Conservation (phyloP, 352 stramenopile species). For the Globisporangium viniferum region DNA sequence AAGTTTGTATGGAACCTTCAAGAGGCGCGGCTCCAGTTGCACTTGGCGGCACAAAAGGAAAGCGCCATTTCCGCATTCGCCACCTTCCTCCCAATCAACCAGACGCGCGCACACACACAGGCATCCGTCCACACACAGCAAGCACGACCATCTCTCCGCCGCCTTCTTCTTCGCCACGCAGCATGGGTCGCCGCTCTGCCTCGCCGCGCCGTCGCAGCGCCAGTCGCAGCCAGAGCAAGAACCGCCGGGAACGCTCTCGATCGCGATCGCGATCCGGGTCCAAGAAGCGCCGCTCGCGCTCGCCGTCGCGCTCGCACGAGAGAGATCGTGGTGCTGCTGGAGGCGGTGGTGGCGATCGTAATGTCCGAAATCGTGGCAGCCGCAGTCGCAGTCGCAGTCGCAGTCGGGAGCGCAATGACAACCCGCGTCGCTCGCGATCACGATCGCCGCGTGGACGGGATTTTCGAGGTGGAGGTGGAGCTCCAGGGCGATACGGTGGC, state of each 20-base stretch:
- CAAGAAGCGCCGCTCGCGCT: constrained; percentile 21
- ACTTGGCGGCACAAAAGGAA: not conserved
- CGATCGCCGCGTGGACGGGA: constrained; percentile 23
- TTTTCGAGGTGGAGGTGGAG: not conserved
- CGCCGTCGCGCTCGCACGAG: constrained; percentile 35
- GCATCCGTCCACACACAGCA: not conserved
- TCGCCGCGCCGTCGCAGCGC: constrained; percentile 43
- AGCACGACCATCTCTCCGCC: not conserved
- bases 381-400: constrained; percentile 19
- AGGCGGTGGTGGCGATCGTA: not conserved
- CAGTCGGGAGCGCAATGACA: constrained; percentile 18
- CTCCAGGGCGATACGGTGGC: constrained; percentile 6
- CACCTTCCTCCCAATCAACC: not conserved
- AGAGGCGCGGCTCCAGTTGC: not conserved
- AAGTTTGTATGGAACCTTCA: constrained; percentile 4
- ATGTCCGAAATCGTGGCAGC: not conserved
- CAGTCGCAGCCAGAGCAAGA: constrained; percentile 24
- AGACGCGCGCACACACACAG: not conserved
- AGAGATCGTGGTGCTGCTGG: constrained; percentile 22
- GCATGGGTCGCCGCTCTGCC: constrained; percentile 39
- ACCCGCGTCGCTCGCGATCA: constrained; percentile 21
- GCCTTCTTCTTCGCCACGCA: not conserved
- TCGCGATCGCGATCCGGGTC: constrained; percentile 30
- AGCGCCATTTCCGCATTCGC: constrained; percentile 11
- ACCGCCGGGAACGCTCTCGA: constrained; percentile 31